phyloP scores from a whole-genome alignment of 225 moss, liverwort and hornwort genomes.

The Thuidium tamariscinum region DNA sequence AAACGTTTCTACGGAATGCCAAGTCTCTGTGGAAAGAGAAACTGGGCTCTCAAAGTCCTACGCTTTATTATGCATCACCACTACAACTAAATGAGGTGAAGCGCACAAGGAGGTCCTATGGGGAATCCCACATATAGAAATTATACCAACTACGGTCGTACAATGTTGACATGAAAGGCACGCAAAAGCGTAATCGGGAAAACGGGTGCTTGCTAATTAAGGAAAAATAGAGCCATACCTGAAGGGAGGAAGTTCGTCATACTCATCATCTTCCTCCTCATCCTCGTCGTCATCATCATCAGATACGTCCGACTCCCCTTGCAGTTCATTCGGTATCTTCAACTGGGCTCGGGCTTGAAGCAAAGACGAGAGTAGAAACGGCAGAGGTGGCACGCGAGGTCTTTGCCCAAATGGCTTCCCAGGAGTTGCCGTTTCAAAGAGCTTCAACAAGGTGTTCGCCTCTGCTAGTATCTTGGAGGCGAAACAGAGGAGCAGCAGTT shows the following conservation, averaged over 20 bases:
- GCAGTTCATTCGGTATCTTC: slow-evolving; percentile 27
- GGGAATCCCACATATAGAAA: not conserved
- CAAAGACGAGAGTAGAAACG: slow-evolving; percentile 39
- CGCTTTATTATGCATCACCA: not conserved
- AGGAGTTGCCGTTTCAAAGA: slow-evolving; percentile 28
- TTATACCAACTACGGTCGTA: not conserved
- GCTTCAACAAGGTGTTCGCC: slow-evolving; percentile 40
- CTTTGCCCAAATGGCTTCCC: slow-evolving; percentile 39
- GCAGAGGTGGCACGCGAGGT: slow-evolving; percentile 38
- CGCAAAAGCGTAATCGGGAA: not conserved
- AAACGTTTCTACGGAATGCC: not conserved
- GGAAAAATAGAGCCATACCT: slow-evolving; percentile 3
- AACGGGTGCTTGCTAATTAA: not conserved
- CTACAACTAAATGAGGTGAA: not conserved
- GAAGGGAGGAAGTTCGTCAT: slow-evolving; percentile 42
- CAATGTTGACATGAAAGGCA: not conserved
- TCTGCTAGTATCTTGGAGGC: slow-evolving; percentile 48
- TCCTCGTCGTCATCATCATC: slow-evolving; percentile 38
- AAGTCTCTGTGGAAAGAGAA: not conserved
- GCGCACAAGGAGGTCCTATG: not conserved
- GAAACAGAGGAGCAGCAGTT: slow-evolving; percentile 40
- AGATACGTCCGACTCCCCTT: slow-evolving; percentile 30
- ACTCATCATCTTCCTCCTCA: slow-evolving; percentile 41
- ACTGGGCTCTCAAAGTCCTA: not conserved
- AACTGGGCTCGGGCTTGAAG: slow-evolving; percentile 38